Base-by-base conservation (phyloP, 805 yeast genomes). In the Brettanomyces naardenensis region DNA sequence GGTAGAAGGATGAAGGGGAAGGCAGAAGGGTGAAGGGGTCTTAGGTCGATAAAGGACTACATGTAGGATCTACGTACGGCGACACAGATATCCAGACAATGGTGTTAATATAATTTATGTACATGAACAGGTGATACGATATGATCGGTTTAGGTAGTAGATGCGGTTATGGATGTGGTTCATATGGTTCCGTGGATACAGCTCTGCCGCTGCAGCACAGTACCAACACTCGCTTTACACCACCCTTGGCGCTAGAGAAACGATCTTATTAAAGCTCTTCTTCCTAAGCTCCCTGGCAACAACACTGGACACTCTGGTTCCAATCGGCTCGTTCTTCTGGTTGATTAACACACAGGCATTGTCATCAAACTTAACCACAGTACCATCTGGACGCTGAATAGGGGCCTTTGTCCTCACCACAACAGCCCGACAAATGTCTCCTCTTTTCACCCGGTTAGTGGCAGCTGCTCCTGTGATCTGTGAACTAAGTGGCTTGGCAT, bases 311-410 rank as follows among this genome's bases (percentile, higher is more conserved):
- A 92, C 85, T 73, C 97, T 83, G 19, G 96, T 83, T 14, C 97
- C 98, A 36, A 92, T 70, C 7, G 97, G 96, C 55, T 92, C 98
- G 40, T 68, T 71, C 53, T 80, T 83, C 63, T 90, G 90, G 66
- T 92, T 89, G 44, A 90, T 75, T 53, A 92, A 71, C 25, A 92
- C 97, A 65, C 97, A 89, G 1, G 98, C 98, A 59, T 90, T 92
- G 62, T 92, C 98, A 58, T 89, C 96, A 58, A 92, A 92, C 49
- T 83, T 69, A 21, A 92, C 72, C 18, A 77, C 77, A 2, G 95
- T 72, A 3, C 98, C 98, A 58, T 92, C 97, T 3, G 80, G 71
- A 56, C 98, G 76, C 52, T 71, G 71, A 44, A 74, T 74, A 38
- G 77, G 75, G 33, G 62, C 60, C 63, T 80, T 88, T 1, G 97